Conservation (phyloP, 306 rosid species). For the Astragalus membranaceus region DNA sequence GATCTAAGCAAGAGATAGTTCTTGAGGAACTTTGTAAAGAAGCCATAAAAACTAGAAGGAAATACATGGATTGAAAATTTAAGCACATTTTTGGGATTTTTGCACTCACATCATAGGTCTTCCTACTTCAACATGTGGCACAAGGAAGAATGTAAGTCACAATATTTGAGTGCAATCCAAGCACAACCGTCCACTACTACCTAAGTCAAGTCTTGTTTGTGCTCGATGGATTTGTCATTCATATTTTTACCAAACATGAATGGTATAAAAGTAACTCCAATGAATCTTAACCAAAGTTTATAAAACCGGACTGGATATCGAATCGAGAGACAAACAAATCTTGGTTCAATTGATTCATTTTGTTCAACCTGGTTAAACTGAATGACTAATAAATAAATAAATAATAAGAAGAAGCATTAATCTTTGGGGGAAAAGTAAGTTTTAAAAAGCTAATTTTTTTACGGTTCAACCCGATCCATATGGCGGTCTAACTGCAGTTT, state of each 20-base stretch:
- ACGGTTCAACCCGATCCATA: too few relatives aligned
- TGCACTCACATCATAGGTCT: background rate
- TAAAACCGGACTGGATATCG: too few relatives aligned
- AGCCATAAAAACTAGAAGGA: background rate
- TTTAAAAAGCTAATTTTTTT: too few relatives aligned
- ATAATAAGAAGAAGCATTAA: too few relatives aligned
- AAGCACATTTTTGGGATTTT: background rate
- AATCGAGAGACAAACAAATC: too few relatives aligned
- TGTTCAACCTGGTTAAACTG: too few relatives aligned
- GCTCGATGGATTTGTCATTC: conserved; percentile 27
- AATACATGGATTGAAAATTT: background rate
- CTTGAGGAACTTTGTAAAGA: background rate
- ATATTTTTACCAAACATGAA: background rate
- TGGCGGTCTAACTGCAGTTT: too few relatives aligned
- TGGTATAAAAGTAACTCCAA: too few relatives aligned
- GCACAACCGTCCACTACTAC: background rate
- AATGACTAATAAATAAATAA: too few relatives aligned
- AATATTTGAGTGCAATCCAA: conserved; percentile 8
- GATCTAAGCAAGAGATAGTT: background rate
- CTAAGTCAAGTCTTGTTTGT: conserved; percentile 13
- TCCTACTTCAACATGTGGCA: background rate
- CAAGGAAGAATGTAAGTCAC: conserved; percentile 1
- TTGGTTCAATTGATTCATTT: too few relatives aligned
- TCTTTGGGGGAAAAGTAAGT: too few relatives aligned
- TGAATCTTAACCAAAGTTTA: too few relatives aligned